These are phyloP conservation scores for Penicillium roqueforti DNA, from an alignment of 495 filamentous ascomycete species.

Conservation along the genomic window DNA sequence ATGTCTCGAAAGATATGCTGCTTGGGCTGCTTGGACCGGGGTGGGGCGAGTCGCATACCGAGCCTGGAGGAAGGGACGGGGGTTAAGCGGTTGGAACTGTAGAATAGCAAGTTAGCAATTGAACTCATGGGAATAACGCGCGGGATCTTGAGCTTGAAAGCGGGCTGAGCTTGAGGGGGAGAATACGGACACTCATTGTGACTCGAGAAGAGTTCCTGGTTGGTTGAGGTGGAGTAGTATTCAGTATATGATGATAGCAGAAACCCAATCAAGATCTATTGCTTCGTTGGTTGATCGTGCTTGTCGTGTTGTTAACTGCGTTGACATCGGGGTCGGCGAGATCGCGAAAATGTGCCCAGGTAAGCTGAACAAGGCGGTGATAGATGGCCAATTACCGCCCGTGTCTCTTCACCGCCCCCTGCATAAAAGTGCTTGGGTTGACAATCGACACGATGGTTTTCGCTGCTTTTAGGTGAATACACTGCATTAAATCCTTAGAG, in stretches of 20 bases:
- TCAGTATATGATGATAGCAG: background rate
- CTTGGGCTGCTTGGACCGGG: background rate
- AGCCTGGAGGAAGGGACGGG: slow-evolving; percentile 81
- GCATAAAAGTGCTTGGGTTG: background rate
- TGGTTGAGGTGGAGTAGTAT: background rate
- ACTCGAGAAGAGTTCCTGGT: slow-evolving; percentile 3
- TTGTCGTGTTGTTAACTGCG: slow-evolving; percentile 17
- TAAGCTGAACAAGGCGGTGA: slow-evolving; percentile 26
- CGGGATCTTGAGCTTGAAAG: slow-evolving; percentile 14
- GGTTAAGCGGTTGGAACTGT: slow-evolving; percentile 83
- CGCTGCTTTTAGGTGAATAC: background rate
- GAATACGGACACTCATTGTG: slow-evolving; percentile 41
- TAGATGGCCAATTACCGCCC: background rate
- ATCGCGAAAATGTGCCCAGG: slow-evolving; percentile 41
- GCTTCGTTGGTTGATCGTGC: slow-evolving; percentile 11
- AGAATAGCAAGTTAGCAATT: slow-evolving; percentile 13
- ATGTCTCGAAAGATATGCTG: background rate
- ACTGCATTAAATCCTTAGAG: background rate
- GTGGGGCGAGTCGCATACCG: slow-evolving; percentile 53
- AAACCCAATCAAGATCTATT: slow-evolving; percentile 9
- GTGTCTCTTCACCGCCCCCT: background rate
- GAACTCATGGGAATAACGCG: background rate
- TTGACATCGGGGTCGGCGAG: slow-evolving; percentile 15
- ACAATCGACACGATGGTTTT: background rate
- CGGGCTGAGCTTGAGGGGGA: slow-evolving; percentile 4